Conservation (phyloP, 164 flowering plant species). For the Kalanchoe fedtschenkoi region DNA sequence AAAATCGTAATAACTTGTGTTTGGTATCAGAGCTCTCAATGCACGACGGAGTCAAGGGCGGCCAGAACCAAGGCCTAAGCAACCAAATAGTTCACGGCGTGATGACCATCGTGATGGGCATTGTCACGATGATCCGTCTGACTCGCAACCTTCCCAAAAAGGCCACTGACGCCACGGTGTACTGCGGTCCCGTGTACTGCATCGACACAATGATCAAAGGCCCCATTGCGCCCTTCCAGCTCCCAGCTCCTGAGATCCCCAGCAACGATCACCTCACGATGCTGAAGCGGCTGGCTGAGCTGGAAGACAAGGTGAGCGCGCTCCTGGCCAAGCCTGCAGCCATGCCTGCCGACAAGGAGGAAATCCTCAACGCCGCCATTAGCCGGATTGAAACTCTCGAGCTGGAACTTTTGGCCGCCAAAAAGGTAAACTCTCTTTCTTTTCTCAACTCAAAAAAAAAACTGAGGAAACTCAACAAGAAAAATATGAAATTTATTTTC, state of each 20-base stretch:
- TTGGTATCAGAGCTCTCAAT: not conserved
- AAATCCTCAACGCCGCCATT: conserved; percentile 1
- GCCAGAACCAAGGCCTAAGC: conserved; percentile 1
- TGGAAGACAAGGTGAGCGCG: not conserved
- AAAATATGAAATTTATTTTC: too few relatives aligned
- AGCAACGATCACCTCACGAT: not conserved
- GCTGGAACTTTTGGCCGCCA: conserved; percentile 2
- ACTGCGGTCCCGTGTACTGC: not conserved
- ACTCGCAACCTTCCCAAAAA: conserved; percentile 3
- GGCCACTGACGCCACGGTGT: not conserved
- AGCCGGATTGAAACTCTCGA: conserved; percentile 2
- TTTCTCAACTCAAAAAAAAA: not conserved
- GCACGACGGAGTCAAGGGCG: not conserved
- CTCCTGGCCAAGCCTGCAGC: not conserved
- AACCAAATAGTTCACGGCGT: conserved; percentile 5
- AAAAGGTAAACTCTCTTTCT: not conserved
- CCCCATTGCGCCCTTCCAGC: not conserved
- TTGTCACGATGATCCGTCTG: not conserved
- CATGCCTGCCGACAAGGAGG: conserved; percentile 8
- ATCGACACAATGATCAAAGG: conserved; percentile 5
- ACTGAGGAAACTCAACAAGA: too few relatives aligned
- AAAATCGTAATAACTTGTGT: too few relatives aligned
- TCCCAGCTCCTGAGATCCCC: conserved; percentile 1
- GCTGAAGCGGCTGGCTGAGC: not conserved
- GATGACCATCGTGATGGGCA: conserved; percentile 6